Conservation (phyloP, 148 eudicot genomes). For the Spergularia marina region DNA sequence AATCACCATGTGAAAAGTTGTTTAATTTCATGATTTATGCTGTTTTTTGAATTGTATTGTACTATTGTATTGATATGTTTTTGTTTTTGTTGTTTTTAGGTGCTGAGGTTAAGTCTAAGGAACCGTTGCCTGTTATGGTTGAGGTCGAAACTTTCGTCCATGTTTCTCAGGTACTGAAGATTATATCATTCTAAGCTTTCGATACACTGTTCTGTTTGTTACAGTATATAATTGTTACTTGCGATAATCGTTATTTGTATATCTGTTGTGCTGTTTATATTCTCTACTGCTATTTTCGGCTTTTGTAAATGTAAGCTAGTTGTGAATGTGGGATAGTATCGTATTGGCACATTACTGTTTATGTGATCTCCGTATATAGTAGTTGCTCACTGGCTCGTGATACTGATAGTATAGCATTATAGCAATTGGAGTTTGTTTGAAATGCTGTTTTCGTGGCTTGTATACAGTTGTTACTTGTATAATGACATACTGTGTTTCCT, state of each 20-base stretch:
- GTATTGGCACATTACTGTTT: too few species aligned
- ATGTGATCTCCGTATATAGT: background rate
- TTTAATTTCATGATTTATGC: too few species aligned
- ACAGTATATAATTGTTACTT: too few species aligned
- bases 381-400: background rate
- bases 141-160: constrained; percentile 44
- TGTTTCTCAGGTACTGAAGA: constrained; percentile 55
- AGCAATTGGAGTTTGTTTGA: background rate
- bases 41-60: background rate
- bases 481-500: too few species aligned
- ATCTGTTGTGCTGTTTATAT: too few species aligned
- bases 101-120: constrained; percentile 64
- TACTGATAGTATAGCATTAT: background rate
- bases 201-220: background rate
- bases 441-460: too few species aligned
- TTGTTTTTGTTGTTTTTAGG: constrained; percentile 35
- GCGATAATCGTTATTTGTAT: too few species aligned
- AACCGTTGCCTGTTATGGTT: constrained; percentile 39
- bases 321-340: too few species aligned
- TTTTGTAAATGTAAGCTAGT: too few species aligned
- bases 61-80: background rate
- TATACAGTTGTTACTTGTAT: too few species aligned
- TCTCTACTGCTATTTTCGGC: too few species aligned
- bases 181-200: background rate
- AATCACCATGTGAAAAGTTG: too few species aligned